These are phyloP conservation scores for Boletus bicolor DNA, from an alignment of 768 basidiomycete genomes.

Conservation along the genomic window DNA sequence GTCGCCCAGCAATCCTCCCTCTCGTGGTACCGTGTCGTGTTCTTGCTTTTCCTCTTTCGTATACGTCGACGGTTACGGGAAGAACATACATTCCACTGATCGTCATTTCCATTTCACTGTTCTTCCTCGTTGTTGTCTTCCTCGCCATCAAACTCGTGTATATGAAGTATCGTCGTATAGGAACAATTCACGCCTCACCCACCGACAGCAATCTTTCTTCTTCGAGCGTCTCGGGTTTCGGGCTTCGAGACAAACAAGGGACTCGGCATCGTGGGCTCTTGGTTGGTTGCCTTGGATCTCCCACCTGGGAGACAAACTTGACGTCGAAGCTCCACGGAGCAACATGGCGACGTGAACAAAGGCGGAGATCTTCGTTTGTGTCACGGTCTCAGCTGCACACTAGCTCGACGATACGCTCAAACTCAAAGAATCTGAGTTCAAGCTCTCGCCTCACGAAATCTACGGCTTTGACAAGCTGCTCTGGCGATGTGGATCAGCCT, in stretches of 20 bases:
- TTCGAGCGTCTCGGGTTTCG: background rate
- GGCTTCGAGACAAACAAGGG: slow-evolving; percentile 5
- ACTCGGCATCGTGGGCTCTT: slow-evolving; percentile 14
- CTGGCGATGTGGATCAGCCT: slow-evolving; percentile 3
- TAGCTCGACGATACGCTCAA: slow-evolving; percentile 1
- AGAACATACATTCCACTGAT: slow-evolving; percentile 13
- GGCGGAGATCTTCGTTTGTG: slow-evolving; percentile 1
- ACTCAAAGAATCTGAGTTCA: background rate
- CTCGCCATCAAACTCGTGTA: slow-evolving; percentile 26
- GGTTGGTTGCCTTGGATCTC: slow-evolving; percentile 32
- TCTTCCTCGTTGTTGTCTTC: slow-evolving; percentile 16
- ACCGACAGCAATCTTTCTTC: background rate
- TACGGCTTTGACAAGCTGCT: slow-evolving; percentile 4
- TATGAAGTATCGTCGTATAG: slow-evolving; percentile 29
- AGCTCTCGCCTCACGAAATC: slow-evolving; percentile 11
- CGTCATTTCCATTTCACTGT: slow-evolving; percentile 10
- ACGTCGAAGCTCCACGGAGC: slow-evolving; percentile 12
- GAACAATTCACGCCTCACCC: slow-evolving; percentile 22
- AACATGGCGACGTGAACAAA: slow-evolving; percentile 6
- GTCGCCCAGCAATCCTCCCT: background rate
- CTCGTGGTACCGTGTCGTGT: slow-evolving; percentile 3
- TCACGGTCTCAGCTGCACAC: slow-evolving; percentile 5
- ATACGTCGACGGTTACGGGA: background rate
- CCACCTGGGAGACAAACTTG: slow-evolving; percentile 28
- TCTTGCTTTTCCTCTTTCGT: slow-evolving; percentile 13